Evolutionary conservation across 2,329 filamentous ascomycete species (phyloP), one percentile per base, ranked within the genome.

Genomic region (Penicillium sp.): DNA sequence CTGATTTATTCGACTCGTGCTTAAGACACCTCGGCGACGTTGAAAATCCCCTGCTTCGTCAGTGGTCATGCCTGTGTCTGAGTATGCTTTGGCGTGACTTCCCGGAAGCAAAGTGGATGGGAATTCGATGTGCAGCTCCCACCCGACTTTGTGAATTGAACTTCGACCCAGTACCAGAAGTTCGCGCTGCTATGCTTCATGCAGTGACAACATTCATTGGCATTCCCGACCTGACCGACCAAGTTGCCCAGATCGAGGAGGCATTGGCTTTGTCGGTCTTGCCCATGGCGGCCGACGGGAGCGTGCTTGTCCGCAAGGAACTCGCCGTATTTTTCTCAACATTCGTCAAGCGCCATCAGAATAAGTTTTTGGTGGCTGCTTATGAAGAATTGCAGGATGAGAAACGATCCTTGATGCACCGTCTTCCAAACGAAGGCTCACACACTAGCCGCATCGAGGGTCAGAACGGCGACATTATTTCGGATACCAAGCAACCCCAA

Each of bases 51-150:
- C 82, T 99, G 10, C 82, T 99, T 53, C 86, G 95, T 42, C 95
- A 99, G 76, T 99, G 95, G 93, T 93, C 93, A 19, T 97, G 93
- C 74, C 84, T 99, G 9, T 98, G 94, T 78, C 87, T 99, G 64
- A 97, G 94, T 75, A 94, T 97, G 81, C 84, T 99, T 24, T 98
- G 94, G 93, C 86, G 90, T 67, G 91, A 96, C 70, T 90, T 93
- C 56, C 88, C 93, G 1, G 93, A 97, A 73, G 94, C 93, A 0
- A 98, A 98, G 76, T 98, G 94, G 91, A 87, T 91, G 68, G 95
- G 92, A n/a, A 96, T 98, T 63, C 85, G 92, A 51, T 92, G 93
- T 73, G 89, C 90, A 68, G 95, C 93, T 1, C 93, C 93, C 59
- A 84, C 89, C 55, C 90, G 92, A 72, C 84, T 99, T 2, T 91